These are phyloP conservation scores for Fagopyrum esculentum DNA, from an alignment of 148 eudicot species.

Conservation along the genomic window DNA sequence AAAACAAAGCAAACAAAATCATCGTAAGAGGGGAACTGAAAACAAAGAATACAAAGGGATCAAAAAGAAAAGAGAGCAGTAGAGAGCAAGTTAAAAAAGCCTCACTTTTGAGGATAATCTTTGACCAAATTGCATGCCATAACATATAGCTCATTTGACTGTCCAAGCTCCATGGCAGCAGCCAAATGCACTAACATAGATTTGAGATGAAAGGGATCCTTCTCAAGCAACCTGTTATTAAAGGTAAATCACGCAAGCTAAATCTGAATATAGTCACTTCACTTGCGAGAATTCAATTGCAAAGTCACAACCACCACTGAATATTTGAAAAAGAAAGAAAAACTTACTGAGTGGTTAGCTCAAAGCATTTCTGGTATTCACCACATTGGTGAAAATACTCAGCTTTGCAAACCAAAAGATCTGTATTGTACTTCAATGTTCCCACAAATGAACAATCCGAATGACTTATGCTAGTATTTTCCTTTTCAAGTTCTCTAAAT, in stretches of 20 bases:
- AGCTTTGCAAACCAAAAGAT: conserved; percentile 95
- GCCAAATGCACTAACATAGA: conserved; percentile 86
- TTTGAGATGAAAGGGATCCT: conserved; percentile 95
- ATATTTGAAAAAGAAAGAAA: neutral
- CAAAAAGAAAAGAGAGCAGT: neutral
- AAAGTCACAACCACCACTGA: neutral
- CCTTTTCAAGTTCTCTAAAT: conserved; percentile 70
- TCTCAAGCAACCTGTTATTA: conserved; percentile 79
- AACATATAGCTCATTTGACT: conserved; percentile 93
- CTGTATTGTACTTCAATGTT: conserved; percentile 75
- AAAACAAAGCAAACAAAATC: neutral
- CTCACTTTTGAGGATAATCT: conserved; percentile 98
- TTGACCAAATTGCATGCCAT: conserved; percentile 95
- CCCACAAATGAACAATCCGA: conserved; percentile 49
- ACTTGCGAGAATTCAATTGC: neutral
- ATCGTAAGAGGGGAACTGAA: neutral
- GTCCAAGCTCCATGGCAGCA: conserved; percentile 96
- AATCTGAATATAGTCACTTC: neutral
- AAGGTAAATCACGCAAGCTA: conserved; percentile 17
- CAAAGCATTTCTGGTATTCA: conserved; percentile 97
- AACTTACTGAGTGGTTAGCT: conserved; percentile 77
- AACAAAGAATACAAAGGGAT: neutral
- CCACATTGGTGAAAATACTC: conserved; percentile 98
- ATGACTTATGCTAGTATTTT: conserved; percentile 28
- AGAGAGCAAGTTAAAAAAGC: neutral